These are phyloP conservation scores for Veloporphyrellus conicus DNA, from an alignment of 1,284 basidiomycete species.

Conservation along the genomic window DNA sequence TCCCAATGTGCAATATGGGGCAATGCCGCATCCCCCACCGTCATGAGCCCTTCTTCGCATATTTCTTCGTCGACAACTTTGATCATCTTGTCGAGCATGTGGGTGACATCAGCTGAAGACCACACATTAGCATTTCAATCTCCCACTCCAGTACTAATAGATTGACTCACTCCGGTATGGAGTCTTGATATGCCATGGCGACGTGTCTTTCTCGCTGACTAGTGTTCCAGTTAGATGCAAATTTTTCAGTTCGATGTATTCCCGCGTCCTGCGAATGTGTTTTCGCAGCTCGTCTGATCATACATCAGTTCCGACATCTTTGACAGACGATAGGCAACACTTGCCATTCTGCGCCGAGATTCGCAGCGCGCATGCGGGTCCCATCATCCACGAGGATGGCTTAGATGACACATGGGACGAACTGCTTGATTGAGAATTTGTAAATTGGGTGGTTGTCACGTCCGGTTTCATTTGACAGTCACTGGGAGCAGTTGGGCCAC, in stretches of 20 bases:
- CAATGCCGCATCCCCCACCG: too few relatives aligned
- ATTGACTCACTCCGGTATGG: conserved; percentile 5
- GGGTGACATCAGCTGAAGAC: conserved; percentile 19
- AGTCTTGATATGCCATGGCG: conserved; percentile 6
- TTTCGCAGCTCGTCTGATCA: conserved; percentile 4
- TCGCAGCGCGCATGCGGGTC: conserved; percentile 15
- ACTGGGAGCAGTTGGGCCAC: not conserved
- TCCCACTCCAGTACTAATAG: not conserved
- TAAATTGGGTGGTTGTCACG: not conserved
- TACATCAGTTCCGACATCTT: not conserved
- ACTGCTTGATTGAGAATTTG: not conserved
- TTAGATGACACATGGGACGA: not conserved
- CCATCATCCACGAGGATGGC: conserved; percentile 13
- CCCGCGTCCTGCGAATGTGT: not conserved
- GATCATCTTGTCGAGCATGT: too few relatives aligned
- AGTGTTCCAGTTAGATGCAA: conserved; percentile 8
- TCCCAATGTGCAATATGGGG: conserved; percentile 20
- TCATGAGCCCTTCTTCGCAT: too few relatives aligned
- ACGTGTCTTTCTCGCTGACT: conserved; percentile 2
- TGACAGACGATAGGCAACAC: not conserved
- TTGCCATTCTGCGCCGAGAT: conserved; percentile 10
- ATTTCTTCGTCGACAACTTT: too few relatives aligned
- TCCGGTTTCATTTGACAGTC: not conserved
- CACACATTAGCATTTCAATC: not conserved
- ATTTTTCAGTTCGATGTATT: conserved; percentile 7